A percentile compares a stretch with the other conserved stretches of the same genome.
Evolutionary conservation across 305 asterid species (phyloP).

Genomic region (Rubia peregrina): DNA sequence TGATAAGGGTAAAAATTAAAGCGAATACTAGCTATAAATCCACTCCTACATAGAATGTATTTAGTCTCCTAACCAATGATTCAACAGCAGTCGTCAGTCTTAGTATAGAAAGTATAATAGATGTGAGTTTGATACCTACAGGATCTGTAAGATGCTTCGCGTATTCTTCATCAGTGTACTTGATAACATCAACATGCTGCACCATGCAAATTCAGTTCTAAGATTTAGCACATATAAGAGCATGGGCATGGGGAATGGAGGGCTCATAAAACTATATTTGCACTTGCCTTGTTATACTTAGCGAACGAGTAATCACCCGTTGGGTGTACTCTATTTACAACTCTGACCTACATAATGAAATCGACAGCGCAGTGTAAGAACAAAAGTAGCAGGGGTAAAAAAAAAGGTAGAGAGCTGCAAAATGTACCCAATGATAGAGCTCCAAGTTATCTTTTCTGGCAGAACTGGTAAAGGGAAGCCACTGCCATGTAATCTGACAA

Average conservation of each 20-base stretch:
- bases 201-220: constrained; percentile 16
- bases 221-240: constrained; percentile 8
- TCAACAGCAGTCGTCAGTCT: neutral
- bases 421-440: constrained; percentile 89
- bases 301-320: constrained; percentile 95
- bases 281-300: constrained; percentile 74
- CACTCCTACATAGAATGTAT: too few species aligned
- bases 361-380: neutral
- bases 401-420: constrained; percentile 1
- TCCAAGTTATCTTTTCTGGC: constrained; percentile 81
- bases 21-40: too few species aligned
- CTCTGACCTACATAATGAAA: constrained; percentile 64
- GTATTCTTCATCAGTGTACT: constrained; percentile 92
- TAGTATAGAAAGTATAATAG: neutral
- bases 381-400: neutral
- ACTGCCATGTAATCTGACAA: constrained; percentile 88
- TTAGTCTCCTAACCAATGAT: neutral
- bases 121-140: constrained; percentile 41
- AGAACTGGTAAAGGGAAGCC: constrained; percentile 93
- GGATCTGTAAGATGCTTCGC: constrained; percentile 69
- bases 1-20: neutral
- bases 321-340: constrained; percentile 85
- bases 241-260: too few species aligned
- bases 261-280: neutral
- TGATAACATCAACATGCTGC: constrained; percentile 87